phyloP scores from a whole-genome alignment of 108 stramenopile genomes.

The Nannochloropsis salina region DNA sequence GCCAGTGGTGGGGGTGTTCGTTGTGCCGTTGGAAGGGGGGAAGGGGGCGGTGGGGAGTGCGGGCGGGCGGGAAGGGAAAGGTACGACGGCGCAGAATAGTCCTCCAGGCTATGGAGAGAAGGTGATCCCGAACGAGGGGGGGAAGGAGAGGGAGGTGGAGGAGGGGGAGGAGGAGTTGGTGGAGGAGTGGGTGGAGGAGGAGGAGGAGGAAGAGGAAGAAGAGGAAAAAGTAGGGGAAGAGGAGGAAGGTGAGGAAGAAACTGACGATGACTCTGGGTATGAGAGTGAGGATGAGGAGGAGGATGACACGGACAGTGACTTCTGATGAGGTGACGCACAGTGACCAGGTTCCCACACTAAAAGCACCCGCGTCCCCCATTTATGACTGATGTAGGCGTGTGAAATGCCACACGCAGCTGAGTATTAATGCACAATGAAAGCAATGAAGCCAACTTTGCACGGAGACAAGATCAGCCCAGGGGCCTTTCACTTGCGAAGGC shows the following conservation, averaged over 20 bases:
- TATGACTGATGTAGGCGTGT: not conserved
- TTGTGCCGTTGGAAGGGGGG: slow-evolving; percentile 27
- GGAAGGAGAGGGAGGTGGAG: not conserved
- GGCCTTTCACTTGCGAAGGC: too few species aligned
- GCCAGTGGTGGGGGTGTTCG: slow-evolving; percentile 36
- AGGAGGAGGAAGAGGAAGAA: not conserved
- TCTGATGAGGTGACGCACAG: not conserved
- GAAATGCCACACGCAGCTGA: not conserved
- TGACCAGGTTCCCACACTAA: too few species aligned
- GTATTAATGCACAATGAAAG: not conserved
- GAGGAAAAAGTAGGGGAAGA: not conserved
- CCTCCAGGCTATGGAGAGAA: too few species aligned
- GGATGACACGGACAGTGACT: not conserved
- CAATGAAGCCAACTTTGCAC: not conserved
- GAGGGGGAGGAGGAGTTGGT: not conserved
- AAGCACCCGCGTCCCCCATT: too few species aligned
- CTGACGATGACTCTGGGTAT: not conserved
- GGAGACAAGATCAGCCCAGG: not conserved
- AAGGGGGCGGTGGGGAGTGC: not conserved
- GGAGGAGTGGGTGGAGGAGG: not conserved
- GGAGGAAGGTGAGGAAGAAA: not conserved
- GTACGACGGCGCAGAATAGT: too few species aligned
- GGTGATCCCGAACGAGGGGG: not conserved
- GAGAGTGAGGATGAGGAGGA: not conserved
- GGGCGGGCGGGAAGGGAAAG: too few species aligned